Evolutionary conservation across 768 basidiomycete species (phyloP), one percentile per base, ranked within the genome.

Genomic region (Kwoniella sp.): DNA sequence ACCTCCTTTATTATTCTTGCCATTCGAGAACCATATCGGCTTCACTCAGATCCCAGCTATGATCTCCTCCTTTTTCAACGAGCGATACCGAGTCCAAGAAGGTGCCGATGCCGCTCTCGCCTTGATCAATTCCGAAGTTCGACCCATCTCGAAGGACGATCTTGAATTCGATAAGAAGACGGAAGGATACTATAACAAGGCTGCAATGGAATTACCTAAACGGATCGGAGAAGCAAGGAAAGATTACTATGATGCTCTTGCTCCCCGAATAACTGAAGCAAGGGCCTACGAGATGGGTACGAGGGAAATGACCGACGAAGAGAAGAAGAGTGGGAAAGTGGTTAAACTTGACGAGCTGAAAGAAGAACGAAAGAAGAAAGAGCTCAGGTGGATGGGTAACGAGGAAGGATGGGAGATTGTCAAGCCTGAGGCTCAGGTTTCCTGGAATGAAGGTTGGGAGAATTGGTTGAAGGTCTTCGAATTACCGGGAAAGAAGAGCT

Each of bases 31-130:
- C 36, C 84, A 88, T 68, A 83, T 95, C 56, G 93, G 93, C 7
- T 85, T 94, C 74, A 85, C 84, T 27, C 90, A 90, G 73, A 87
- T 95, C 60, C 93, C 93, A 13, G 67, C 68, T 19, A 94, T 95
- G 92, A 85, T 95, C 51, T 88, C 87, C 86, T 90, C 87, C 67
- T 92, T 92, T 80, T 97, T 96, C 83, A 93, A 92, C 77, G 88
- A 90, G 76, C 87, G 92, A 8, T 82, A 86, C 51, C 87, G 89
- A 73, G 91, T 92, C n/a, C 85, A 81, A 6, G 80, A 85, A 13
- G 95, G 95, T 30, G 88, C 90, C 10, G 87, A 94, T 68, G 88
- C 88, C 12, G 93, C 88, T 0, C 89, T 90, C 76, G 82, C 83
- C 50, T 83, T 97, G 60, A 84, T 96, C 68, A 83, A 84, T 79